These are phyloP conservation scores for Austropuccinia psidii DNA, from an alignment of 1,284 basidiomycete species.

Conservation along the genomic window DNA sequence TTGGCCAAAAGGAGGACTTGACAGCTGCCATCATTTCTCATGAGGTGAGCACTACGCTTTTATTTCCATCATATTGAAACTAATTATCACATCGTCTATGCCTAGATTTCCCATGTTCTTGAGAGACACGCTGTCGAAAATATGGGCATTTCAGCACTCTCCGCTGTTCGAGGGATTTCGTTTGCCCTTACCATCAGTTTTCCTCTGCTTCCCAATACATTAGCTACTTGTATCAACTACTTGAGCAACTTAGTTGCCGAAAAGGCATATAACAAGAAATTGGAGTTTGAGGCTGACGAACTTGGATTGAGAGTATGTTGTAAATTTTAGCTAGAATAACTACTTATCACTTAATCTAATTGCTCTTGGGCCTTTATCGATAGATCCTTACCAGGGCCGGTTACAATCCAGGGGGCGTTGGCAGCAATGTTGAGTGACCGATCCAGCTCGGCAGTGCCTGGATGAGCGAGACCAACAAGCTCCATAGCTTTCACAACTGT, in stretches of 20 bases:
- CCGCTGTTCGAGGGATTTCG: conserved; percentile 52
- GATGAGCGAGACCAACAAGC: conserved; percentile 70
- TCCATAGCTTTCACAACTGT: conserved; percentile 71
- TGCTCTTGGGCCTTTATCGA: too few species aligned
- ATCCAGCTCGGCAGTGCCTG: conserved; percentile 86
- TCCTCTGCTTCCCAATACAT: conserved; percentile 49
- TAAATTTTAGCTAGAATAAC: too few species aligned
- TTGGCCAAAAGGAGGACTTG: conserved; percentile 50
- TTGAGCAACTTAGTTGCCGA: conserved; percentile 52
- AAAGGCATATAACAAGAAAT: conserved; percentile 52
- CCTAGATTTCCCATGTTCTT: conserved; percentile 49
- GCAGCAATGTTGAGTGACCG: conserved; percentile 79
- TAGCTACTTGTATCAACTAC: conserved; percentile 52
- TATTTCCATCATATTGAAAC: neutral
- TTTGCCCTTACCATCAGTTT: conserved; percentile 53
- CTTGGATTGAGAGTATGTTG: conserved; percentile 52
- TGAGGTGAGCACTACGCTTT: conserved; percentile 46
- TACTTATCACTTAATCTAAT: too few species aligned
- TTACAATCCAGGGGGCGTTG: conserved; percentile 56
- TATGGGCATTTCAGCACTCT: conserved; percentile 49
- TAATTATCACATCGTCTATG: neutral
- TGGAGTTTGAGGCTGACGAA: conserved; percentile 53
- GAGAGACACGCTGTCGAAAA: conserved; percentile 54
- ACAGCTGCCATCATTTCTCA: conserved; percentile 52
- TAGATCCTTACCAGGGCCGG: conserved; percentile 51